These are phyloP conservation scores for Coniosporium apollinis DNA, from an alignment of 495 filamentous ascomycete species.

Conservation along the genomic window DNA sequence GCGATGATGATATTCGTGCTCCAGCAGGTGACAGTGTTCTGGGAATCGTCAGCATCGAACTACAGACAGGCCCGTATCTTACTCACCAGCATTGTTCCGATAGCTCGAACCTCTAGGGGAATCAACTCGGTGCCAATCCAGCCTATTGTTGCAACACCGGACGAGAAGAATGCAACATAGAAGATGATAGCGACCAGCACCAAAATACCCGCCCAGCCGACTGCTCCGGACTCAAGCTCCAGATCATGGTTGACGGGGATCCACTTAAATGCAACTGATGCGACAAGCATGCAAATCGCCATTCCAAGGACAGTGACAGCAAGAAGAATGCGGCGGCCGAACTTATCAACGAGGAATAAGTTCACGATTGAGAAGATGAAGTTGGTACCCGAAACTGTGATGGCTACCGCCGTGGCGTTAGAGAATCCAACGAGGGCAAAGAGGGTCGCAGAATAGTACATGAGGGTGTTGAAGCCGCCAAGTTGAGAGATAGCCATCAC, in stretches of 20 bases:
- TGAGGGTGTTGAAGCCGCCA: conserved; percentile 8
- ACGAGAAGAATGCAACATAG: conserved; percentile 6
- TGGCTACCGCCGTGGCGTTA: conserved; percentile 7
- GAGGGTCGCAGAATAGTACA: conserved; percentile 1
- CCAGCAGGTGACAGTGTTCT: conserved; percentile 8
- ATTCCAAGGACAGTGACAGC: conserved; percentile 2
- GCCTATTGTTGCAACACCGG: conserved; percentile 6
- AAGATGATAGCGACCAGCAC: conserved; percentile 5
- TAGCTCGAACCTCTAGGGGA: conserved; percentile 6
- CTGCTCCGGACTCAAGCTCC: background rate
- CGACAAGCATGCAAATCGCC: conserved; percentile 5
- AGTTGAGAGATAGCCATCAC: conserved; percentile 8
- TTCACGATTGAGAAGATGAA: conserved; percentile 8
- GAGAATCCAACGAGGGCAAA: too few relatives aligned
- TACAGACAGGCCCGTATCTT: background rate
- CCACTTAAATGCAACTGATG: conserved; percentile 3
- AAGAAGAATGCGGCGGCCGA: conserved; percentile 4
- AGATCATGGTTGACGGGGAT: conserved; percentile 6
- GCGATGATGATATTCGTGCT: conserved; percentile 5
- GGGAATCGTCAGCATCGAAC: background rate
- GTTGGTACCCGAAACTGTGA: conserved; percentile 6
- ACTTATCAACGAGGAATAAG: conserved; percentile 5
- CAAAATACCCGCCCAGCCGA: conserved; percentile 7
- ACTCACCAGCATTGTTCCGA: conserved; percentile 6
- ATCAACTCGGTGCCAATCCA: conserved; percentile 11